These are phyloP conservation scores for Triticum monococcum DNA, from an alignment of 176 grass and related monocot species.

Conservation along the genomic window DNA sequence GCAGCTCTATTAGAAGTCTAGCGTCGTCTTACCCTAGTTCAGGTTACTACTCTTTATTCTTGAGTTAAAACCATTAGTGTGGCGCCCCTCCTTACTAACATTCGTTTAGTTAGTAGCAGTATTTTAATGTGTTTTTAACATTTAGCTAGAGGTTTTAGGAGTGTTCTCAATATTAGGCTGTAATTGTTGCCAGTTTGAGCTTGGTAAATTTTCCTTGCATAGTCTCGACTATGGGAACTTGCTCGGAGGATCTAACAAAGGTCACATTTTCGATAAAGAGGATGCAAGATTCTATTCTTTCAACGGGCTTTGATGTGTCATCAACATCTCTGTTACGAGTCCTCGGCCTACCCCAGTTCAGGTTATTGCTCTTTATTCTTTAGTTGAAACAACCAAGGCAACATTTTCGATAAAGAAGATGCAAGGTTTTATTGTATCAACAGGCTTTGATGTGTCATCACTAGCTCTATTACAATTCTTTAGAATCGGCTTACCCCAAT, in stretches of 20 bases:
- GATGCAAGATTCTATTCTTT: neutral
- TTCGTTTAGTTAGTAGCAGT: neutral
- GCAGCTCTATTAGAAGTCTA: neutral
- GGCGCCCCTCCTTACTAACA: no score
- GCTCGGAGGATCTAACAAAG: no score
- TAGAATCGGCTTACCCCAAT: no score
- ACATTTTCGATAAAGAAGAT: no score
- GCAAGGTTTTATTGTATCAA: neutral
- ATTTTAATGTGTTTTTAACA: no score
- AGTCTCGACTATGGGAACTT: neutral
- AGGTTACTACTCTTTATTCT: no score
- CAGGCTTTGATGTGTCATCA: neutral
- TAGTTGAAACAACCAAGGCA: no score
- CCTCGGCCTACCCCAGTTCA: neutral
- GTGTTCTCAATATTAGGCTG: neutral
- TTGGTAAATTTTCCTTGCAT: neutral
- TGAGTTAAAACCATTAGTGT: neutral
- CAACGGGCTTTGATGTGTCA: slow-evolving; percentile 16
- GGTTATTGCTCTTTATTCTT: no score
- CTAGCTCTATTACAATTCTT: slow-evolving; percentile 30
- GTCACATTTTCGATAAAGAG: no score
- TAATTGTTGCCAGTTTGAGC: neutral
- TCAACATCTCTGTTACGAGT: slow-evolving; percentile 31
- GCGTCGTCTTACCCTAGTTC: no score
- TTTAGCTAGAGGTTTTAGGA: neutral